Conservation (phyloP, 805 yeast genomes). For the Isabelozyma gotoi region DNA sequence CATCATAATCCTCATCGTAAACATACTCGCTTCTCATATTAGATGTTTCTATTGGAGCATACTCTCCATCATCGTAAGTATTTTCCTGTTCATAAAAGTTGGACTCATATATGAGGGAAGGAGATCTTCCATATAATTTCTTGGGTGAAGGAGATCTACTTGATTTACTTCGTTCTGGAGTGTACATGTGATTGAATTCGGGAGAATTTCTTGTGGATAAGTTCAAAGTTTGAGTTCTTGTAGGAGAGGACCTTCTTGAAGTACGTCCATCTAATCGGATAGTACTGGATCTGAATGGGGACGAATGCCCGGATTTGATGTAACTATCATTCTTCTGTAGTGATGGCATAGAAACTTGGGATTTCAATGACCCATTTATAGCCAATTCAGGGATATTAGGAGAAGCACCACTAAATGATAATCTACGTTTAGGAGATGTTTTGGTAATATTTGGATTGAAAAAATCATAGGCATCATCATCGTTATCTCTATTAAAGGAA, state of each 20-base stretch:
- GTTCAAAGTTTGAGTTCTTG: conserved; percentile 1
- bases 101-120: conserved; percentile 15
- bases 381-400: neutral
- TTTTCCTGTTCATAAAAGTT: neutral
- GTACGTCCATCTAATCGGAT: neutral
- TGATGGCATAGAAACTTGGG: neutral
- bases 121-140: conserved; percentile 20
- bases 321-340: neutral
- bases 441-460: neutral
- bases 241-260: neutral
- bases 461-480: neutral
- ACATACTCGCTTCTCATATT: neutral
- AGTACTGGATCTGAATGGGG: conserved; percentile 1
- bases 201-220: neutral
- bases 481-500: neutral
- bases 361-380: too few species aligned
- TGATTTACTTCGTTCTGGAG: conserved; percentile 6
- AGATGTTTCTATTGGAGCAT: conserved; percentile 6
- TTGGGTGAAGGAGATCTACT: conserved; percentile 31
- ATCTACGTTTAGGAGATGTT: neutral
- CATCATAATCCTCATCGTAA: conserved; percentile 1
- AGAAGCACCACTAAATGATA: neutral
- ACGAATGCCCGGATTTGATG: neutral
- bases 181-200: neutral
- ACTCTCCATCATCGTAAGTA: conserved; percentile 5